A percentile compares a stretch with the other conserved stretches of the same genome.
Evolutionary conservation across 495 filamentous ascomycete genomes (phyloP).

Genomic region (Penicillium egyptiacum): DNA sequence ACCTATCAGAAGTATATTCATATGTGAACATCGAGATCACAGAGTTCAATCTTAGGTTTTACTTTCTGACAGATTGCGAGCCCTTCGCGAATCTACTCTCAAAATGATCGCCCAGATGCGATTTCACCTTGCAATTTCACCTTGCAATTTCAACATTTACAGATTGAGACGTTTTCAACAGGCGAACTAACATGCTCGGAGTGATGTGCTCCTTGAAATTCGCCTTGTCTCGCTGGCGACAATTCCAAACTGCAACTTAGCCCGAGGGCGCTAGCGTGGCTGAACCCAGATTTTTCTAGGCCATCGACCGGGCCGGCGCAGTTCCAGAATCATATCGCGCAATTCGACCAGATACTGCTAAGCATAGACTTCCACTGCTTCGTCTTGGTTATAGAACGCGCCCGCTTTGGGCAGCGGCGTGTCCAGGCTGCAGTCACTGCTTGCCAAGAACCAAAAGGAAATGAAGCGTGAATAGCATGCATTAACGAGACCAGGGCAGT

Average conservation of each 20-base stretch:
- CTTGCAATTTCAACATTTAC: not conserved
- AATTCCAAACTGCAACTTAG: conserved; percentile 17
- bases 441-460: conserved; percentile 6
- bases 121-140: not conserved
- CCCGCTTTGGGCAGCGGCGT: conserved; percentile 12
- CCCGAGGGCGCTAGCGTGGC: conserved; percentile 25
- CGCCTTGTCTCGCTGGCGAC: not conserved
- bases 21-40: conserved; percentile 4
- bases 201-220: conserved; percentile 1
- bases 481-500: not conserved
- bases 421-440: not conserved
- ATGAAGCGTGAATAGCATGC: conserved; percentile 2
- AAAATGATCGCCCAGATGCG: not conserved
- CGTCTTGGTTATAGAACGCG: not conserved
- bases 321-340: conserved; percentile 4
- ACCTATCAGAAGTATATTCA: conserved; percentile 8
- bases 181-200: not conserved
- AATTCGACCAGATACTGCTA: not conserved
- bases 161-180: not conserved
- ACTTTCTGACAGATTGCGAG: conserved; percentile 14
- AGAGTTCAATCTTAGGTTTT: conserved; percentile 27
- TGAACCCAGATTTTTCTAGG: conserved; percentile 18
- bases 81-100: conserved; percentile 6
- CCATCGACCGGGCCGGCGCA: conserved; percentile 5
- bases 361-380: conserved; percentile 11